Percentiles rank a stretch among this genome's conserved stretches.
These are phyloP conservation scores for Xerocomellus dryophilus DNA, from an alignment of 768 basidiomycete genomes.

Conservation along the genomic window DNA sequence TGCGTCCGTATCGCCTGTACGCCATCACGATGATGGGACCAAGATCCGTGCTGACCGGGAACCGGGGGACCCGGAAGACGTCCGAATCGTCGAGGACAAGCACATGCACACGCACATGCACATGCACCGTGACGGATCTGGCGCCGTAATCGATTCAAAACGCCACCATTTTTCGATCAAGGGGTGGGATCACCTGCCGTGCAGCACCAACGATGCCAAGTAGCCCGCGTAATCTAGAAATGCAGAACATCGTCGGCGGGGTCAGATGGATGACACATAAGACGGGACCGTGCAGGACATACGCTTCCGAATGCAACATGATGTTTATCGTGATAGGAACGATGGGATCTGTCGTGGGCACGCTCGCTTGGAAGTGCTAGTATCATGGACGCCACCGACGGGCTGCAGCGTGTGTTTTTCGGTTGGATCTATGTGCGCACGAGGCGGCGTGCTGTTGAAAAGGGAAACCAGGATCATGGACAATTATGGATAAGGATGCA, in stretches of 20 bases:
- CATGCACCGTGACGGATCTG: neutral
- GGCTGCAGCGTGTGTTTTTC: neutral
- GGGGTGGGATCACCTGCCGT: neutral
- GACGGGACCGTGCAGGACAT: too few species aligned
- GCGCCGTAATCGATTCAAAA: neutral
- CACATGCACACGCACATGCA: too few species aligned
- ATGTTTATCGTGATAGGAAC: neutral
- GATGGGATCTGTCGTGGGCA: neutral
- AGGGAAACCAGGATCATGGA: neutral
- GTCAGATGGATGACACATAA: too few species aligned
- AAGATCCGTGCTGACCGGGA: too few species aligned
- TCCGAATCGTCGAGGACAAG: neutral
- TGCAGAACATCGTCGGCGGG: too few species aligned
- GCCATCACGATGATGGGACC: too few species aligned
- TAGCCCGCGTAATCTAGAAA: too few species aligned
- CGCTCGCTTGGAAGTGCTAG: neutral
- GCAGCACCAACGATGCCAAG: too few species aligned
- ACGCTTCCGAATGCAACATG: too few species aligned
- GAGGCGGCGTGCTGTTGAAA: neutral
- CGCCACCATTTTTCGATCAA: constrained; percentile 10
- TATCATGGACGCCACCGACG: neutral
- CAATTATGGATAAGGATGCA: neutral
- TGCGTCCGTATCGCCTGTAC: too few species aligned
- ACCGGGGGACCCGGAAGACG: too few species aligned
- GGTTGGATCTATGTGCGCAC: neutral